These are phyloP conservation scores for Antrodiella citrinella DNA, from an alignment of 768 basidiomycete genomes.

Conservation along the genomic window DNA sequence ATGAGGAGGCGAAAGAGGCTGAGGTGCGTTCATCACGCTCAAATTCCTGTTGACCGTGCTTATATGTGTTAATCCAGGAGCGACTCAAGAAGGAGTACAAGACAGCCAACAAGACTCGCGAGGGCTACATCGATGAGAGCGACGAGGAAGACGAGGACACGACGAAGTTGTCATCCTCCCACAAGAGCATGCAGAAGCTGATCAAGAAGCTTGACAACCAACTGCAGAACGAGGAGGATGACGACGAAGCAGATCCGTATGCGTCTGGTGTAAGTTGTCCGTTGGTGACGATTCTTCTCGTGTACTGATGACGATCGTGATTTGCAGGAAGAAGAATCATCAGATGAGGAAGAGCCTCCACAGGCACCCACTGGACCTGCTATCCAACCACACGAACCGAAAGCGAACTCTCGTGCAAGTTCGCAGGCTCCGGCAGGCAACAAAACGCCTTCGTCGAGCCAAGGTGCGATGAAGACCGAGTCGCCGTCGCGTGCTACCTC, in stretches of 20 bases:
- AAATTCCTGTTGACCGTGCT: not conserved
- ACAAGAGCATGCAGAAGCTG: conserved; percentile 78
- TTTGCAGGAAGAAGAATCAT: conserved; percentile 51
- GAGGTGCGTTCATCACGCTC: conserved; percentile 57
- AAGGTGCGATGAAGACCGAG: conserved; percentile 18
- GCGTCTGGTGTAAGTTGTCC: conserved; percentile 54
- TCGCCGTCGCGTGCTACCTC: conserved; percentile 52
- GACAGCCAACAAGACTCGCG: conserved; percentile 64
- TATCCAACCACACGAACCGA: conserved; percentile 37
- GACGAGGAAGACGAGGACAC: conserved; percentile 69
- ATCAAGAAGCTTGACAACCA: conserved; percentile 81
- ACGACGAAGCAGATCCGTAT: conserved; percentile 81
- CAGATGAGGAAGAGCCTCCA: conserved; percentile 63
- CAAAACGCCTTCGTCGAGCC: conserved; percentile 28
- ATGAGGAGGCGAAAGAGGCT: conserved; percentile 78
- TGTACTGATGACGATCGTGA: conserved; percentile 7
- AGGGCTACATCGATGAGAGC: conserved; percentile 63
- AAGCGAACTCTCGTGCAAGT: conserved; percentile 36
- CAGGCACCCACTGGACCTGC: conserved; percentile 34
- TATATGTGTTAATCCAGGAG: conserved; percentile 38
- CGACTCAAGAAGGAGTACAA: conserved; percentile 79
- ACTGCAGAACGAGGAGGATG: conserved; percentile 64
- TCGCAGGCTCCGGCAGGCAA: conserved; percentile 25
- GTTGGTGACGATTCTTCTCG: not conserved
- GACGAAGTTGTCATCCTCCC: conserved; percentile 55